Base-by-base conservation (phyloP, 225 moss, liverwort and hornwort species). In the Polytrichum commune region DNA sequence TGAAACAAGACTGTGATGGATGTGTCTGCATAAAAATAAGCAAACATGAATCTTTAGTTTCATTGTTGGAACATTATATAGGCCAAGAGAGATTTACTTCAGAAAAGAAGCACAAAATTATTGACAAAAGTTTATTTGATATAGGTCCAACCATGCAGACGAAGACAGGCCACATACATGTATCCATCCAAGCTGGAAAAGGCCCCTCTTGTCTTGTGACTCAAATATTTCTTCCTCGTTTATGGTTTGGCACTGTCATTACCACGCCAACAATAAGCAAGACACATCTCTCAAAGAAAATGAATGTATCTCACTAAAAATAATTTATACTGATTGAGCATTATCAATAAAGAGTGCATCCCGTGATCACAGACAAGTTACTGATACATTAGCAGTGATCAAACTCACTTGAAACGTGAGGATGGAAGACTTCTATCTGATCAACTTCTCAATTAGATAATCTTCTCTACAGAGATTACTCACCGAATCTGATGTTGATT, bases 151-250 rank as follows among this genome's bases (percentile, higher is more conserved):
- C 26, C 27, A 55, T 75, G 70, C 61, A 63, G 69, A 69, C 26
- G 20, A 29, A 58, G 28, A 0, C 58, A 76, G 57, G 62, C 55
- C 23, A 63, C 79, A 87, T 89, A 98, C 98, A 93, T 98, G 98
- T 74, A 98, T 98, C 98, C 98, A 98, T 64, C 98, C 98, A 72
- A 98, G 89, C 77, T 98, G 98, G 72, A 98, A 95, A 70, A 98
- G 92, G 71, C 93, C 91, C 61, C 91, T 86, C 80, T 89, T 95
- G 72, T 95, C 95, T 84, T 98, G 98, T 55, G 88, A 86, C 35
- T 95, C 98, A 76, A 98, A 95, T 58, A 98, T 95, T 77, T 98
- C 98, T 83, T 98, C 98, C 78, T 98, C 98, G 29, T 98, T 95
- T 27, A 98, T 69, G 24, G 98, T 95, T 77, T 93, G 91, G 70